phyloP scores from a whole-genome alignment of 2,329 filamentous ascomycete species.

The Trichoderma sp. region DNA sequence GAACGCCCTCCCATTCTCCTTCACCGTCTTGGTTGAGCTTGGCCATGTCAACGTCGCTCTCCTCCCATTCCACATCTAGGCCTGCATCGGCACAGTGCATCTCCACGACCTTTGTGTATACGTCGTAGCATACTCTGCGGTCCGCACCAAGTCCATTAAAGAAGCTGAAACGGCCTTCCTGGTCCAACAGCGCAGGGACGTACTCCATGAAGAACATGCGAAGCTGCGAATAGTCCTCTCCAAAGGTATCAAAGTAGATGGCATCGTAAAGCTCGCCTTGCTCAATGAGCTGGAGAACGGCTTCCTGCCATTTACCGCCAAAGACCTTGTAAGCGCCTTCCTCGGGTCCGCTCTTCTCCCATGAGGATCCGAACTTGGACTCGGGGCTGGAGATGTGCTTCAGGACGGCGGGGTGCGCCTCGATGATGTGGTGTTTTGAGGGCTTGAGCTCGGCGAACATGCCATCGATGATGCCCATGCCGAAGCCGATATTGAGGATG shows the following conservation, averaged over 20 bases:
- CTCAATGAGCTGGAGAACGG: conserved; percentile 66
- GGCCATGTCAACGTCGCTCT: conserved; percentile 68
- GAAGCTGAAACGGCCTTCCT: conserved; percentile 75
- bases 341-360: conserved; percentile 55
- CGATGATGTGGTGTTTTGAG: conserved; percentile 75
- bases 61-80: conserved; percentile 84
- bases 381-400: conserved; percentile 54
- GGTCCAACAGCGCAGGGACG: conserved; percentile 74
- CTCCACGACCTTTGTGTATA: conserved; percentile 89
- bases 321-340: conserved; percentile 72
- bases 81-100: conserved; percentile 87
- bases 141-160: conserved; percentile 93
- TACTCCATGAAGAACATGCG: conserved; percentile 85
- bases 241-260: conserved; percentile 98
- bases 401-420: conserved; percentile 78
- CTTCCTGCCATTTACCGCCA: conserved; percentile 72
- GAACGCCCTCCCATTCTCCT: conserved; percentile 84
- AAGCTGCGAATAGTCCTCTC: conserved; percentile 85
- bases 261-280: conserved; percentile 73
- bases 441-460: conserved; percentile 70
- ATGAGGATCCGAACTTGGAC: conserved; percentile 53
- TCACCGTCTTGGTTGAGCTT: conserved; percentile 63
- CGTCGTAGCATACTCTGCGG: conserved; percentile 89
- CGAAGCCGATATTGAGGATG: conserved; percentile 83
- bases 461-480: conserved; percentile 83